Conservation (phyloP, 176 grass and related monocot genomes). For the Oropetium thomaeum region DNA sequence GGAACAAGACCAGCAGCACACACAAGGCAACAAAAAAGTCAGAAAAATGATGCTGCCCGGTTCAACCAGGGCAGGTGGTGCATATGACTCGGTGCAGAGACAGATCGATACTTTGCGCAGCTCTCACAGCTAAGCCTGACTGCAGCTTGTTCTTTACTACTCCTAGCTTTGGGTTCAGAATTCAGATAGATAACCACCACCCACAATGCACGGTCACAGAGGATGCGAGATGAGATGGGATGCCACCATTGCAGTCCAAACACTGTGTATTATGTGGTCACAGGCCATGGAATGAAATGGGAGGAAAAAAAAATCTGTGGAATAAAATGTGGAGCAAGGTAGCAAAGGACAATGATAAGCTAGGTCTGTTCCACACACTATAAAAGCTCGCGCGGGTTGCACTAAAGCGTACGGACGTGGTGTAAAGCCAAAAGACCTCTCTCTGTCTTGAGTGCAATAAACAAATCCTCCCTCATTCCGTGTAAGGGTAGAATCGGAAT, state of each 20-base stretch:
- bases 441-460: slow-evolving; percentile 61
- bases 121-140: slow-evolving; percentile 62
- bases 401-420: slow-evolving; percentile 47
- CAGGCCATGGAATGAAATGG: neutral
- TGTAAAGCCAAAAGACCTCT: slow-evolving; percentile 46
- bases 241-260: slow-evolving; percentile 28
- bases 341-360: slow-evolving; percentile 58
- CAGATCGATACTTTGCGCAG: slow-evolving; percentile 40
- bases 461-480: slow-evolving; percentile 31
- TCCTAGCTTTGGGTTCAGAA: neutral
- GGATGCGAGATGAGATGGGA: neutral
- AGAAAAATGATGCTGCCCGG: slow-evolving; percentile 47
- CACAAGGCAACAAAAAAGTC: slow-evolving; percentile 45
- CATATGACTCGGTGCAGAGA: slow-evolving; percentile 35
- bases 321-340: slow-evolving; percentile 38
- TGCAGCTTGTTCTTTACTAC: slow-evolving; percentile 32
- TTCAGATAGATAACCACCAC: slow-evolving; percentile 35
- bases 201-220: slow-evolving; percentile 34
- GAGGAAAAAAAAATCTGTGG: neutral
- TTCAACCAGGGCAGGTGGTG: slow-evolving; percentile 41
- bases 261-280: slow-evolving; percentile 11
- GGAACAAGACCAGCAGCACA: slow-evolving; percentile 19
- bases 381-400: slow-evolving; percentile 37
- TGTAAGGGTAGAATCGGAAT: slow-evolving; percentile 24
- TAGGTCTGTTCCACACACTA: slow-evolving; percentile 37